Evolutionary conservation across 2,329 filamentous ascomycete species (phyloP), one percentile per base, ranked within the genome.

Genomic region (Intubia oerlemansii): DNA sequence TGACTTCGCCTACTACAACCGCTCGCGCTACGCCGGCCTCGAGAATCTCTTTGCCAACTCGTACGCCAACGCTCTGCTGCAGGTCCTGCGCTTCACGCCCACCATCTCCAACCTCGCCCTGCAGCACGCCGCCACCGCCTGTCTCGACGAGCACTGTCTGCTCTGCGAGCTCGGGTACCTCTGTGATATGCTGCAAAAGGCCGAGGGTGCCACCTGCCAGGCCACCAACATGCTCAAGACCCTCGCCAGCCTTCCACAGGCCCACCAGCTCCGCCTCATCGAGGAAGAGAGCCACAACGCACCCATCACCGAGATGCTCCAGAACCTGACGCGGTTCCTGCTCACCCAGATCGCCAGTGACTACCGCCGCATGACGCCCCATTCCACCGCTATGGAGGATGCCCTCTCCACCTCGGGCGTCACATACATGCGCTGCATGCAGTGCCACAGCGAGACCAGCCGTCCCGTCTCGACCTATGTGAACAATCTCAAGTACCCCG

Each of bases 121-220:
- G 2, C 73, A 84, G 34, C 88, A 98, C 47, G 77, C 84, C 2
- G 81, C 88, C 1, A 80, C 78, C 7, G 66, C 75, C 10, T 98
- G 88, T 44, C 57, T 82, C 3, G 70, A 68, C 39, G 82, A 91
- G 31, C 64, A 69, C 18, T 98, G 88, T 48, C 57, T 98, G 24
- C 55, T 98, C 2, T 98, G 88, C 49, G 88, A 98, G 50, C 60
- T 98, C 38, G 88, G 88, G 1, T 98, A 88, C 46, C 57, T 98
- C 8, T 90, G 92, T 41, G 90, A 98, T 45, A 98, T 98, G 88
- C 62, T 98, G 15, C 78, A 95, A 42, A 98, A 95, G 47, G 88
- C 88, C 3, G 76, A 77, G 36, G 85, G 84, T 1, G 76, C 84
- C 32, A 91, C 90, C 34, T 98, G 88, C 40, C 88, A 98, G 46